Evolutionary conservation across 768 basidiomycete genomes (phyloP).

Genomic region (Clathrus columnatus): DNA sequence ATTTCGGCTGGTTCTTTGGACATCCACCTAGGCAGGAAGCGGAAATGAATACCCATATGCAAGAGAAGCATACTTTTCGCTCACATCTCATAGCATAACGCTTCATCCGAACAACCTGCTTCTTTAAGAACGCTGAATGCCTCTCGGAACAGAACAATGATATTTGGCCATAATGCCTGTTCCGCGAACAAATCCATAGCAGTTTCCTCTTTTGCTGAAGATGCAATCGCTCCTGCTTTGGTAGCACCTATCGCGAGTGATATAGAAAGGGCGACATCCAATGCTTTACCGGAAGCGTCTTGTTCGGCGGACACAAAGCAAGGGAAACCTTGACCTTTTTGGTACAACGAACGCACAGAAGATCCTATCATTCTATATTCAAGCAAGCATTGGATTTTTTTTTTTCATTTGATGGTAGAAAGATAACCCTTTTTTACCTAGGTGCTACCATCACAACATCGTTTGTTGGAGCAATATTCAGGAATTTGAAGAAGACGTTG

Average conservation of each 20-base stretch:
- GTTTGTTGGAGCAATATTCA: conserved; percentile 43
- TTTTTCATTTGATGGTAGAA: neutral
- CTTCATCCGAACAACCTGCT: conserved; percentile 58
- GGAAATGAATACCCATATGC: neutral
- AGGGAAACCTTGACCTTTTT: conserved; percentile 53
- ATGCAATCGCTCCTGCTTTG: conserved; percentile 53
- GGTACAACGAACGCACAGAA: conserved; percentile 52
- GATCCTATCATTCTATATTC: conserved; percentile 52
- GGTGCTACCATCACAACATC: conserved; percentile 63
- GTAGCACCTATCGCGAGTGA: conserved; percentile 54
- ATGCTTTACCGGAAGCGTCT: conserved; percentile 43
- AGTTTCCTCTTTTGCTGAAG: conserved; percentile 54
- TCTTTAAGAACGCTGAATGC: conserved; percentile 55
- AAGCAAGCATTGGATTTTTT: neutral
- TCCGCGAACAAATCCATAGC: conserved; percentile 55
- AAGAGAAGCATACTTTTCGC: conserved; percentile 4
- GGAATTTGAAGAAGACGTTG: conserved; percentile 53
- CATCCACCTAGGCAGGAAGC: conserved; percentile 46
- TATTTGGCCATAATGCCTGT: conserved; percentile 48
- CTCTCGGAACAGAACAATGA: conserved; percentile 56
- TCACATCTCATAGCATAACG: conserved; percentile 57
- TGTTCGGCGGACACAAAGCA: conserved; percentile 60
- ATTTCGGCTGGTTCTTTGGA: conserved; percentile 64
- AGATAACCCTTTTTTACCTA: conserved; percentile 27
- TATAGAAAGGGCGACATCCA: conserved; percentile 41